These are phyloP conservation scores for Angomonas ambiguus DNA, from an alignment of 208 protist species.

Conservation along the genomic window DNA sequence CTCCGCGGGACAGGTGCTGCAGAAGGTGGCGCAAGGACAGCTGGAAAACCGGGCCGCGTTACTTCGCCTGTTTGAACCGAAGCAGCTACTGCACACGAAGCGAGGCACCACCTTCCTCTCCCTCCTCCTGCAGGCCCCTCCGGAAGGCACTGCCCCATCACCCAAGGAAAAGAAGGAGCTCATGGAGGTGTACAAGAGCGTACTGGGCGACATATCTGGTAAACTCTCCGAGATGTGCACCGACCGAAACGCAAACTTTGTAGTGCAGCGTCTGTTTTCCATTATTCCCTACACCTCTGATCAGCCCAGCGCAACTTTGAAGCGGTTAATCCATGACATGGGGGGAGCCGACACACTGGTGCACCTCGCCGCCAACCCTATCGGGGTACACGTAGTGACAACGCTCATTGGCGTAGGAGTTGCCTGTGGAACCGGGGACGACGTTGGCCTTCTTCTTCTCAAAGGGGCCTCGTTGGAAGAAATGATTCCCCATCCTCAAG, in stretches of 20 bases:
- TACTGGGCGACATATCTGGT: constrained; percentile 33
- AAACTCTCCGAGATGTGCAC: constrained; percentile 57
- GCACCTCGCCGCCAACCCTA: constrained; percentile 33
- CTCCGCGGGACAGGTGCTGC: constrained; percentile 65
- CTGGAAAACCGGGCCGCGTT: constrained; percentile 30
- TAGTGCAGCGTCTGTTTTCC: constrained; percentile 64
- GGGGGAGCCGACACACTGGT: constrained; percentile 39
- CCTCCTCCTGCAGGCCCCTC: constrained; percentile 32
- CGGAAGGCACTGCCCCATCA: constrained; percentile 10
- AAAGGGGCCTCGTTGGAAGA: constrained; percentile 44
- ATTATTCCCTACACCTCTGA: constrained; percentile 35
- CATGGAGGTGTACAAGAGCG: constrained; percentile 30
- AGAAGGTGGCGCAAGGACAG: constrained; percentile 33
- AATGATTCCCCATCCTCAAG: constrained; percentile 49
- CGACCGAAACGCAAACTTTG: constrained; percentile 75
- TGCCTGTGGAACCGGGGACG: constrained; percentile 31
- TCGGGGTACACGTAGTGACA: constrained; percentile 74
- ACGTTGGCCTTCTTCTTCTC: constrained; percentile 42
- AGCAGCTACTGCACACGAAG: constrained; percentile 47
- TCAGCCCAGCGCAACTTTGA: constrained; percentile 23
- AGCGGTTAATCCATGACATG: constrained; percentile 37
- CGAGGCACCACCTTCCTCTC: constrained; percentile 70
- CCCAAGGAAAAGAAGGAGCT: constrained; percentile 24
- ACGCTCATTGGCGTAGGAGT: constrained; percentile 48
- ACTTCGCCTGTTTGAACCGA: constrained; percentile 36